Evolutionary conservation across 164 flowering plant genomes (phyloP).

Genomic region (Aristolochia contorta): DNA sequence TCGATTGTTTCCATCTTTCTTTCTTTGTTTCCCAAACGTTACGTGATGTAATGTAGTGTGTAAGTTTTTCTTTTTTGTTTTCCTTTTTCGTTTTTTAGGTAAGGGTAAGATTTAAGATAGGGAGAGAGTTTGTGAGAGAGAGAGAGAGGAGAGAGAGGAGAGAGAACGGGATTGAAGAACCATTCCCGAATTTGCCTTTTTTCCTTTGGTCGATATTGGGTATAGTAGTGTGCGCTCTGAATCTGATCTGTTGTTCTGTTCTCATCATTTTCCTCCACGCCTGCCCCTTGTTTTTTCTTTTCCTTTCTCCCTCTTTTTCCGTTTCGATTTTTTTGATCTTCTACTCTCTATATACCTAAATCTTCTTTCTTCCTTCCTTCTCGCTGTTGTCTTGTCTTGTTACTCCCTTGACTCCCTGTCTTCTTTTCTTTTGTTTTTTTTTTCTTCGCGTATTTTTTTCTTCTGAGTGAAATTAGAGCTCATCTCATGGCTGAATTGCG

Average conservation of each 20-base stretch:
- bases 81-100: background rate
- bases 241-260: background rate
- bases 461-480: too few species aligned
- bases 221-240: background rate
- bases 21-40: constrained; percentile 5
- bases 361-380: background rate
- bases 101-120: too few species aligned
- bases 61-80: background rate
- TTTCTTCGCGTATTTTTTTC: too few species aligned
- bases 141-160: background rate
- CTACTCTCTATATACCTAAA: too few species aligned
- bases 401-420: background rate
- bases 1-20: constrained; percentile 6
- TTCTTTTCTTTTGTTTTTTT: background rate
- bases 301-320: background rate
- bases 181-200: background rate
- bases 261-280: background rate
- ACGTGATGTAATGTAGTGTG: constrained; percentile 10
- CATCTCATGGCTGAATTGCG: too few species aligned
- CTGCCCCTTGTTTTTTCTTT: background rate
- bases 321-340: background rate
- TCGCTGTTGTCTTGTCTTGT: background rate
- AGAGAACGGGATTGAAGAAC: background rate
- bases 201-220: background rate
- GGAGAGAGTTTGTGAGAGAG: too few species aligned